phyloP scores from a whole-genome alignment of 345 rosid species.

The Arabidopsis thaliana region TAIR10.1 NC_003070.9:18896501-18897000 shows the following conservation, averaged over 20 bases:
- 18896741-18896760: conserved; percentile 90
- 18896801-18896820: conserved; percentile 97
- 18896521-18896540: conserved; percentile 74
- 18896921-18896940: not conserved
- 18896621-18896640: conserved; percentile 74
- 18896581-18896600: conserved; percentile 97
- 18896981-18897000: not conserved
- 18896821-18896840: conserved; percentile 89
- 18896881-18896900: conserved; percentile 11
- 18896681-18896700: not conserved
- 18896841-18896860: conserved; percentile 92
- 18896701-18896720: conserved; percentile 68
- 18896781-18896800: conserved; percentile 92
- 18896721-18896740: conserved; percentile 89
- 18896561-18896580: conserved; percentile 72
- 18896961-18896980: not conserved
- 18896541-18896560: conserved; percentile 68
- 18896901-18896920: conserved; percentile 2
- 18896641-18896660: conserved; percentile 9
- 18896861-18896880: conserved; percentile 58
- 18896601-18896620: conserved; percentile 90
- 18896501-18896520: conserved; percentile 65
- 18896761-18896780: conserved; percentile 95
- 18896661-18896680: not conserved
- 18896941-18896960: conserved; percentile 10